These are phyloP conservation scores for Candida tetrigidarum DNA, from an alignment of 1,139 yeast genomes.

Conservation along the genomic window DNA sequence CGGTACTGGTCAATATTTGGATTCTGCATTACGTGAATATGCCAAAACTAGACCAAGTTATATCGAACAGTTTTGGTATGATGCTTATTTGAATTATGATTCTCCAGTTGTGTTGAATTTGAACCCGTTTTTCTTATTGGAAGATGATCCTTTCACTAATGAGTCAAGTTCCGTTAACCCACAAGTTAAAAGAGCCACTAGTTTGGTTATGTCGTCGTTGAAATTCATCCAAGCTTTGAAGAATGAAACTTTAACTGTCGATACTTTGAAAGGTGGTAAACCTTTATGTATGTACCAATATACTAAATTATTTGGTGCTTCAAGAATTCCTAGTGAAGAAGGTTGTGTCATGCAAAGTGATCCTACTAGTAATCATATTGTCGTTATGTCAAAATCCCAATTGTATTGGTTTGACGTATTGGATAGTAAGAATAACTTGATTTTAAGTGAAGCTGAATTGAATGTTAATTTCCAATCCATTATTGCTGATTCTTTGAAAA, in stretches of 20 bases:
- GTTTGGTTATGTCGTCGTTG: slow-evolving; percentile 76
- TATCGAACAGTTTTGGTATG: slow-evolving; percentile 94
- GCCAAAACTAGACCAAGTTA: slow-evolving; percentile 70
- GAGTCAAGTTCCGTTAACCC: slow-evolving; percentile 56
- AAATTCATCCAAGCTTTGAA: slow-evolving; percentile 81
- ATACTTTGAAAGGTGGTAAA: slow-evolving; percentile 62
- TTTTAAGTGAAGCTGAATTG: slow-evolving; percentile 74
- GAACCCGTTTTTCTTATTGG: slow-evolving; percentile 85
- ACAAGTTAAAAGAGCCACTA: slow-evolving; percentile 82
- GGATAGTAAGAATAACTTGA: slow-evolving; percentile 69
- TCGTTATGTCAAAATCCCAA: slow-evolving; percentile 85
- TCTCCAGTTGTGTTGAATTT: slow-evolving; percentile 87
- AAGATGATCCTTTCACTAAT: slow-evolving; percentile 88
- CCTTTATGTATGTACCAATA: slow-evolving; percentile 91
- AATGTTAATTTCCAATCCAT: slow-evolving; percentile 77
- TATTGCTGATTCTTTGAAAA: slow-evolving; percentile 67
- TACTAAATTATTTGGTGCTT: slow-evolving; percentile 80
- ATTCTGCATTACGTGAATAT: slow-evolving; percentile 64
- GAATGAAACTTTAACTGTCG: slow-evolving; percentile 76
- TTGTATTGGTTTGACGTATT: slow-evolving; percentile 94
- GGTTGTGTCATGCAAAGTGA: slow-evolving; percentile 91
- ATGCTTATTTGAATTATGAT: slow-evolving; percentile 83
- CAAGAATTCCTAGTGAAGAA: slow-evolving; percentile 76
- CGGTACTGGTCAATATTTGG: slow-evolving; percentile 63
- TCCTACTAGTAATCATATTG: slow-evolving; percentile 72